Percentiles rank a stretch among this genome's conserved stretches.
Evolutionary conservation across 495 filamentous ascomycete genomes (phyloP).

Genomic region (Rhypophila decipiens): DNA sequence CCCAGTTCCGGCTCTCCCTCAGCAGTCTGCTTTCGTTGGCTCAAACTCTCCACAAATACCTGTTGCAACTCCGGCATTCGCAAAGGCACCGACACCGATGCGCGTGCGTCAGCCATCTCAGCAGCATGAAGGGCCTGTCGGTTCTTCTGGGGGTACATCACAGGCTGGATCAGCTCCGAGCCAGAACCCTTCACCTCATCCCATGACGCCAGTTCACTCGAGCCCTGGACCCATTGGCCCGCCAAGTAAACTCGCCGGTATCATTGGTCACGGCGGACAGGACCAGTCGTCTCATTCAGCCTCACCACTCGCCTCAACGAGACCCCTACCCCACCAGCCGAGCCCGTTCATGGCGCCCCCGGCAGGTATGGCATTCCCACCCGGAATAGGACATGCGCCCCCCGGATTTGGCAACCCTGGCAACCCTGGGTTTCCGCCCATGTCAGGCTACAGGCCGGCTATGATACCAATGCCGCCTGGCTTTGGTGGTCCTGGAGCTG

Average conservation of each 20-base stretch:
- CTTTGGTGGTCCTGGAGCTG: slow-evolving; percentile 55
- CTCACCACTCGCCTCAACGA: slow-evolving; percentile 20
- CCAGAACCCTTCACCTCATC: slow-evolving; percentile 61
- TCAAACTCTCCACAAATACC: slow-evolving; percentile 80
- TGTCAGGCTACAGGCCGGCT: slow-evolving; percentile 31
- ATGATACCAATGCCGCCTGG: slow-evolving; percentile 51
- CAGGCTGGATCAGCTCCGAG: slow-evolving; percentile 45
- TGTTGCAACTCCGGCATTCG: slow-evolving; percentile 71
- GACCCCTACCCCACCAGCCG: slow-evolving; percentile 33
- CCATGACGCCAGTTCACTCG: slow-evolving; percentile 49
- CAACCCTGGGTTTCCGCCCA: slow-evolving; percentile 35
- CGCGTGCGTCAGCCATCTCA: slow-evolving; percentile 72
- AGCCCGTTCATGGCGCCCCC: slow-evolving; percentile 30
- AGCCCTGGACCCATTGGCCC: slow-evolving; percentile 48
- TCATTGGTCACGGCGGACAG: slow-evolving; percentile 6
- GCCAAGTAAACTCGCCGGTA: slow-evolving; percentile 31
- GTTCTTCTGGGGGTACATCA: slow-evolving; percentile 57
- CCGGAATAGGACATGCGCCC: slow-evolving; percentile 24
- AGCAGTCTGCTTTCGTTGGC: slow-evolving; percentile 39
- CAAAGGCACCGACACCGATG: slow-evolving; percentile 75
- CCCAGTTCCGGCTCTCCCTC: slow-evolving; percentile 46
- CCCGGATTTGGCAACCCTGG: slow-evolving; percentile 36
- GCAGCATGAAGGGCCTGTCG: slow-evolving; percentile 63
- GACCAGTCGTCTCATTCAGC: slow-evolving; percentile 14
- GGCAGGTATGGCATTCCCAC: slow-evolving; percentile 28